Evolutionary conservation across 1,139 yeast genomes (phyloP), one percentile per base, ranked within the genome.

Genomic region (Lodderomyces orthopsilosis): DNA sequence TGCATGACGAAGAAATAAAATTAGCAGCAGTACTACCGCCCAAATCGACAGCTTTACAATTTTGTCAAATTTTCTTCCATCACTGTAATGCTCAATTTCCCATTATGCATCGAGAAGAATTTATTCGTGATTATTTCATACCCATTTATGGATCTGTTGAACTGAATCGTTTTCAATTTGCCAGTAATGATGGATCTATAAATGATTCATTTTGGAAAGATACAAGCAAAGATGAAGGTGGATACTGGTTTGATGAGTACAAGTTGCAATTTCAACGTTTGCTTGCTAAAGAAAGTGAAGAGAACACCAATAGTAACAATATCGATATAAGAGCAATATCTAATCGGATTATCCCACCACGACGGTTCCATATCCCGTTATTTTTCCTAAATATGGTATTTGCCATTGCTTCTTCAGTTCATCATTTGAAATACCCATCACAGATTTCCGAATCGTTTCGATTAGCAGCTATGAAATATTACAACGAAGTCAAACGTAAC

Each of bases 61-160:
- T 86, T 42, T 57, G 89, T n/a, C 74, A 78, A 40, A 70, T 80
- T 2, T 89, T 75, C 60, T 90, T 90, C 57, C 79, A 87, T 18
- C 93, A 85, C 53, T 79, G 93, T 14, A 89, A 89, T 57, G 70
- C 95, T 2, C 96, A 88, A 59, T 58, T 86, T 33, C 96, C 96
- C 0, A 73, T 89, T 4, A 62, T 90, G 41, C 96, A 90, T 58
- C 74, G 96, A 32, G 95, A 88, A 54, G 79, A 77, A 50, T 89
- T 89, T 55, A 60, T 90, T 37, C 66, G 67, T 41, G 68, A 71
- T 37, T 82, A 81, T 56, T 90, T 85, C 57, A 77, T 79, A 47
- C 96, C 96, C 0, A 72, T 89, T 1, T 89, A 89, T 57, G 96
- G 96, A 2, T 35, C 41, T 8, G 23, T 42, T 7, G 62, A 69